Evolutionary conservation across 2,329 filamentous ascomycete species (phyloP), one percentile per base, ranked within the genome.

Genomic region (Neofusicoccum laricinum): DNA sequence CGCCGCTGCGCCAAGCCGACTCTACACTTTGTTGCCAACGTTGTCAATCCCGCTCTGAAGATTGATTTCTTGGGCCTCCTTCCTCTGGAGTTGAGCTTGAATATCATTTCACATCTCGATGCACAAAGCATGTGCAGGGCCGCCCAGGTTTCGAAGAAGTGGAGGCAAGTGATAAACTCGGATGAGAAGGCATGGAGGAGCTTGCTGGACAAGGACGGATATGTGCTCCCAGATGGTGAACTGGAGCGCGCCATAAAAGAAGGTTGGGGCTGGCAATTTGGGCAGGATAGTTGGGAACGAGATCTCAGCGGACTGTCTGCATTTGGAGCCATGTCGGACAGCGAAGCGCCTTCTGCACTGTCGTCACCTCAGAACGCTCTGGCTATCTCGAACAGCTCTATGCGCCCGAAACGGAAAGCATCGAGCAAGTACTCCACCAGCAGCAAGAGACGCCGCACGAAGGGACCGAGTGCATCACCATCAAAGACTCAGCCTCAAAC

Each of bases 221-320:
- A 91, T 75, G 81, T 81, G 32, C 81, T 99, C 1, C 89, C 92
- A 0, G 82, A 88, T 0, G 92, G 91, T 17, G 95, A 99, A 76
- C 82, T 99, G 25, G 88, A 92, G 68, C 89, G 89, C 69, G 93
- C 95, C 34, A 93, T 98, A 63, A 82, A 83, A 46, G 92, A 98
- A 80, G 95, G 95, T 14, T 99, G 95, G 95, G 95, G 93, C 14
- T 99, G 95, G 93, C 95, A 99, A 75, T 92, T 94, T 73, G 90
- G 90, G 0, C 77, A 84, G 3, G 86, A 91, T 61, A 92, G 90
- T 25, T 92, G 85, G 63, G 95, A 99, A 76, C 85, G 86, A 65
- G 93, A 99, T 73, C 78, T 97, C 55, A 92, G 91, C 2, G 84
- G 87, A 63, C 76, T 84, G 17, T 67, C 66, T 14, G 49, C 68